Evolutionary conservation across 2,329 filamentous ascomycete species (phyloP), one percentile per base, ranked within the genome.

Genomic region (Blastomyces parvus): DNA sequence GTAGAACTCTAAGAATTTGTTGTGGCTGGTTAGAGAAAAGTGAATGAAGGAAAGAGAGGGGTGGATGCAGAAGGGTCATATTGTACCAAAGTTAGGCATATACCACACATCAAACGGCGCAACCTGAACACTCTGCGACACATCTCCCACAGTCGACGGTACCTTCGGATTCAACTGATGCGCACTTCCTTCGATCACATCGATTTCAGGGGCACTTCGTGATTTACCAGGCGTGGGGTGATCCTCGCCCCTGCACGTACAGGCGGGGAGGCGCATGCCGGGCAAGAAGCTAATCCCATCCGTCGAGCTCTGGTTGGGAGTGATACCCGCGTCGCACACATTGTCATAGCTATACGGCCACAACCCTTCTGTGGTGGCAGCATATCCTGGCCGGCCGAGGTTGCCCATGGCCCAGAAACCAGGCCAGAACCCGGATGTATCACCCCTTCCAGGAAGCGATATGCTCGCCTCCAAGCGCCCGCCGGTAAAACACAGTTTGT

Each of bases 321-420:
- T 89, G 66, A 90, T 89, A 33, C 88, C 87, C 30, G 81, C 80
- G 72, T 90, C 88, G 69, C 88, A 90, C 53, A 81, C 74, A 68
- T 89, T 82, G 67, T 85, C 80, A 70, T 90, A 90, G 67, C 84
- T 88, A 76, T 89, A 90, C 0, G 87, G 87, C 87, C 87, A 90
- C 73, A 88, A 79, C 4, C 87, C 87, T 66, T 90, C 87, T 0
- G 86, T 89, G 1, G 86, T 88, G 11, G 86, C 83, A 40, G 84
- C 81, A 73, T 88, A 88, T 14, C 87, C 87, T 33, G 87, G 85
- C 66, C 87, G 81, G 46, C 84, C 87, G 27, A 90, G 79, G 69
- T 90, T 90, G 4, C 87, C 87, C 85, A 90, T 88, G 0, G 86
- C 81, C 87, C 87, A 90, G 74, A 89, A 88, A 74, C 87, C 87